These are phyloP conservation scores for Alternaria incomplexa DNA, from an alignment of 2,329 filamentous ascomycete genomes.

Conservation along the genomic window DNA sequence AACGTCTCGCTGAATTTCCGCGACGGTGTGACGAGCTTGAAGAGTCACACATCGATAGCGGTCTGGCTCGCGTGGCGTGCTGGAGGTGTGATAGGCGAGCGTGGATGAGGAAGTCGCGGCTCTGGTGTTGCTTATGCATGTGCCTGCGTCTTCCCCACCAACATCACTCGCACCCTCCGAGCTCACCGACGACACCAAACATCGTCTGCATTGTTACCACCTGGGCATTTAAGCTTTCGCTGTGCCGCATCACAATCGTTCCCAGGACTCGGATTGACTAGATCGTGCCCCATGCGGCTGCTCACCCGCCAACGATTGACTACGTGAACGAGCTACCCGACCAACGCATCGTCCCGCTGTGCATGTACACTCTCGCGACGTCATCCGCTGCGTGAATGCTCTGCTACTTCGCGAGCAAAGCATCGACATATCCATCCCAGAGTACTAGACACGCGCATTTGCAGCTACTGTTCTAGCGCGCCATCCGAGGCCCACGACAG, in stretches of 20 bases:
- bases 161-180: constrained; percentile 1
- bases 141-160: constrained; percentile 17
- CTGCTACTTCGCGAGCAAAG: background rate
- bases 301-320: background rate
- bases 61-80: constrained; percentile 22
- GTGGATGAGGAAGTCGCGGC: constrained; percentile 7
- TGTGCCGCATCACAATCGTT: constrained; percentile 9
- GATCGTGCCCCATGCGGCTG: constrained; percentile 12
- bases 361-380: constrained; percentile 5
- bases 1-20: constrained; percentile 15
- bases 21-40: constrained; percentile 31
- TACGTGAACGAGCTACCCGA: constrained; percentile 10
- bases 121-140: constrained; percentile 21
- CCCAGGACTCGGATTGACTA: constrained; percentile 2
- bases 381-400: constrained; percentile 3
- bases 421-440: background rate
- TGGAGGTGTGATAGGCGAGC: constrained; percentile 11
- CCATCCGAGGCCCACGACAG: background rate
- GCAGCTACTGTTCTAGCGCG: background rate
- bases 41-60: constrained; percentile 12
- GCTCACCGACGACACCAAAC: constrained; percentile 7
- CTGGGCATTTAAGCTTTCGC: constrained; percentile 1
- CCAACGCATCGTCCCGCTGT: constrained; percentile 13
- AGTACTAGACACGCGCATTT: background rate
- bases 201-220: background rate